Percentiles rank a stretch among this genome's conserved stretches.
These are phyloP conservation scores for Xylariaceae sp. DNA, from an alignment of 2,329 filamentous ascomycete species.

Conservation along the genomic window DNA sequence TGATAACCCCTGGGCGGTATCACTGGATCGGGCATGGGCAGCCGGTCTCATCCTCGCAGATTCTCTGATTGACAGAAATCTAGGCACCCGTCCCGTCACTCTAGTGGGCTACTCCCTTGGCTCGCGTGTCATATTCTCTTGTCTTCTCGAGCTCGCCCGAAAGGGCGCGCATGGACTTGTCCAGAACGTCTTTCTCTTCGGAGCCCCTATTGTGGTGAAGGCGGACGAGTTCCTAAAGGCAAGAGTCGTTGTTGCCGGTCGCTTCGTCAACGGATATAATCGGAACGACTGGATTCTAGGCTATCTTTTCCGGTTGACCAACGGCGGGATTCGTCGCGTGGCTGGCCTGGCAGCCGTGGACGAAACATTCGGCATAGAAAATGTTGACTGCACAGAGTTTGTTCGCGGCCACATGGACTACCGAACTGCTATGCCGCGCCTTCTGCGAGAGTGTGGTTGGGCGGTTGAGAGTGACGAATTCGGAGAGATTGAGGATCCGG, in stretches of 20 bases:
- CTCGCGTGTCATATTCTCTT: slow-evolving; percentile 86
- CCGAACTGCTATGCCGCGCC: slow-evolving; percentile 80
- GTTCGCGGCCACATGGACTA: slow-evolving; percentile 97
- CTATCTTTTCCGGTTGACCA: slow-evolving; percentile 91
- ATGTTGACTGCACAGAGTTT: slow-evolving; percentile 77
- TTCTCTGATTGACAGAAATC: slow-evolving; percentile 83
- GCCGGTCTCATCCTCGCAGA: slow-evolving; percentile 91
- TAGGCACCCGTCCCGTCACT: slow-evolving; percentile 86
- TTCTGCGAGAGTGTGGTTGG: slow-evolving; percentile 87
- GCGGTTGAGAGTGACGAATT: slow-evolving; percentile 89
- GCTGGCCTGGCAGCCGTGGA: slow-evolving; percentile 77
- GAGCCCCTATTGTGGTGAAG: slow-evolving; percentile 85
- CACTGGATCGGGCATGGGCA: slow-evolving; percentile 78
- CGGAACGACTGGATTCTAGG: slow-evolving; percentile 95
- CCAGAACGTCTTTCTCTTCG: slow-evolving; percentile 94
- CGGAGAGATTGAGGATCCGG: slow-evolving; percentile 91
- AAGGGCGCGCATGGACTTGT: slow-evolving; percentile 81
- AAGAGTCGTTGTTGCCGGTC: slow-evolving; percentile 78
- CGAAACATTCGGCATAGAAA: slow-evolving; percentile 74
- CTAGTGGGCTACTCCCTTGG: slow-evolving; percentile 93
- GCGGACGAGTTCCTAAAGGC: slow-evolving; percentile 81
- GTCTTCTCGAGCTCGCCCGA: slow-evolving; percentile 76
- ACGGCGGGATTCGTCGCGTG: slow-evolving; percentile 82
- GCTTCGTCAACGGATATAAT: slow-evolving; percentile 91
- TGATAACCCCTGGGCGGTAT: slow-evolving; percentile 98